Base-by-base conservation (phyloP, 164 flowering plant species). In the Piper betle region DNA sequence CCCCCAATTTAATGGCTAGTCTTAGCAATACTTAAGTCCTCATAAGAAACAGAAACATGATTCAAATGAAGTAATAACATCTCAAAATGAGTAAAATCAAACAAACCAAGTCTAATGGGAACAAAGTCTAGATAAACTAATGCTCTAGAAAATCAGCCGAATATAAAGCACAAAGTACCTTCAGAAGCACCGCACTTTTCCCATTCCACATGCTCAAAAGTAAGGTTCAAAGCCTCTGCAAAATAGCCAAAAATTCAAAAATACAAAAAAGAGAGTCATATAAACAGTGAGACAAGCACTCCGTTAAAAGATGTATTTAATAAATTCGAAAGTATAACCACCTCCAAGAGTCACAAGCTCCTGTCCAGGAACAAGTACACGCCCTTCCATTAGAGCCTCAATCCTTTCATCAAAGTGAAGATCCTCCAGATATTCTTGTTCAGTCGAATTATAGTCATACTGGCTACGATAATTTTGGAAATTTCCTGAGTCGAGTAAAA, bases 301-400 rank as follows among this genome's bases (percentile, higher is more conserved):
- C 15, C 15, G 3, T 46, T 15, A 10, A 46, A 59, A 52, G 12
- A 66, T 52, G 10, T 6, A 59, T 18, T 67, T 19, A 41, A 37
- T 25, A 55, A 12, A 38, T 19, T n/a, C 16, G 7, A 12, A 67
- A 0, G 53, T 55, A 56, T 67, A 43, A 39, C 39, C 78, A 91
- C 99, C 99, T 55, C 80, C 87, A 68, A 94, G 40, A 18, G 66
- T 77, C 76, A 88, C 95, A 41, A 88, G 81, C 64, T 94, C 99
- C 71, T 37, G 80, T 55, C 97, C 97, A 65, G 96, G 93, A 65
- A 77, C 37, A 57, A 85, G 58, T 10, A 76, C 62, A 61, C 75
- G 62, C 40, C 90, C 96, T 42, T 79, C 77, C 63, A 88, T 71
- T 39, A 94, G 71, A 64, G 81, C 81, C 54, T 71, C 84, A 67